These are phyloP conservation scores for Balansia obtecta DNA, from an alignment of 2,329 filamentous ascomycete species.

Conservation along the genomic window DNA sequence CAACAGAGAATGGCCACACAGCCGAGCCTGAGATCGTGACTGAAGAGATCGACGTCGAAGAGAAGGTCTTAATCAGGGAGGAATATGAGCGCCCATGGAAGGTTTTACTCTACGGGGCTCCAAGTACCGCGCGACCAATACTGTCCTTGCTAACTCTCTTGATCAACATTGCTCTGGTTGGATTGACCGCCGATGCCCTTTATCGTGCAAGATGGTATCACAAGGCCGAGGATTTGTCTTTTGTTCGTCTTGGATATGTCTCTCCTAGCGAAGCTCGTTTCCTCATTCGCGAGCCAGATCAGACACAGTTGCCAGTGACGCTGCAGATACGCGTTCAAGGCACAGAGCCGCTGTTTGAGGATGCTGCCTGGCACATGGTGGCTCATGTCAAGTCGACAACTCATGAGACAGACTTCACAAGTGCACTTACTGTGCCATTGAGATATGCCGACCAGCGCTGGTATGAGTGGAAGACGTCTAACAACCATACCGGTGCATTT, in stretches of 20 bases:
- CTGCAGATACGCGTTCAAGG: conserved; percentile 52
- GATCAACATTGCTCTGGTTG: conserved; percentile 58
- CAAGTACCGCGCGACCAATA: conserved; percentile 55
- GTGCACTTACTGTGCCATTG: conserved; percentile 52
- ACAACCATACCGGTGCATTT: conserved; percentile 77
- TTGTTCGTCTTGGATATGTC: conserved; percentile 78
- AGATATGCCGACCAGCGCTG: conserved; percentile 53
- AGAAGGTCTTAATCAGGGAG: conserved; percentile 48
- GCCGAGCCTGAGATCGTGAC: conserved; percentile 24
- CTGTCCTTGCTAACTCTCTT: conserved; percentile 56
- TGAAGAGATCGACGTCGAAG: conserved; percentile 47
- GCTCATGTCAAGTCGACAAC: conserved; percentile 54
- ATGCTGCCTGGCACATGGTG: conserved; percentile 51
- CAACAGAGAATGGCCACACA: conserved; percentile 20
- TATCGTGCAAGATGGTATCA: conserved; percentile 61
- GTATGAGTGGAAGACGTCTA: conserved; percentile 79
- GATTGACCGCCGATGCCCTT: conserved; percentile 64
- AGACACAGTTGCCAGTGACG: conserved; percentile 59
- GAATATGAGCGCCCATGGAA: conserved; percentile 43
- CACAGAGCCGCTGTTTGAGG: conserved; percentile 37
- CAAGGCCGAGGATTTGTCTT: conserved; percentile 63
- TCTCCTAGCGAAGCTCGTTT: conserved; percentile 70
- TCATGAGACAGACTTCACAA: conserved; percentile 74
- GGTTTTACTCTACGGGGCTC: conserved; percentile 64
- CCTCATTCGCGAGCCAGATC: conserved; percentile 73